Evolutionary conservation across 2,329 filamentous ascomycete species (phyloP), one percentile per base, ranked within the genome.

Genomic region (Fusarium incarnatum): DNA sequence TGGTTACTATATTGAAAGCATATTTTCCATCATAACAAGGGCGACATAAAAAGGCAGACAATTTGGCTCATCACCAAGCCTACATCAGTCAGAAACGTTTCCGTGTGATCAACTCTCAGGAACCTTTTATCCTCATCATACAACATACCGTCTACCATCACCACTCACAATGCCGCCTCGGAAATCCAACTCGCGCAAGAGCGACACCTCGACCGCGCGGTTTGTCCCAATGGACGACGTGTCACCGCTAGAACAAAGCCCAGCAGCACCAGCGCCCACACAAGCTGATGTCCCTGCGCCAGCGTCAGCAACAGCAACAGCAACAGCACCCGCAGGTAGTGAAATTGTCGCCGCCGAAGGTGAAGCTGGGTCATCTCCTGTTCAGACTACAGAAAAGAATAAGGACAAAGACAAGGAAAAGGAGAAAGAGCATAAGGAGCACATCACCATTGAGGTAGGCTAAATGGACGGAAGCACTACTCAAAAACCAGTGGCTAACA

Each of bases 391-490:
- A 8, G 73, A 83, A 20, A 78, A 79, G 49, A 80, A 74, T 32
- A 72, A 75, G 47, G 67, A 72, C 2, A 79, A 79, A n/a, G 79
- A 61, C 10, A 79, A 79, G 63, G 71, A 73, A 34, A 49, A 49
- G 30, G 63, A 65, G 6, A 78, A 78, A 22, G 79, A 60, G 79
- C 57, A 77, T 41, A 79, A 79, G 27, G 78, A 56, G 78, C 67
- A 77, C 41, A 73, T 86, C 3, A 81, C 83, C 2, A 88, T 90
- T 23, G 88, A 90, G 82, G 87, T 88, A 77, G 50, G 57, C n/a
- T 12, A 16, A 56, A 40, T n/a, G 22, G 15, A 41, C 13, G 32
- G 45, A 25, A 18, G 13, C 45, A 23, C 20, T 22, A 20, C 41
- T 23, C 25, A 41, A 20, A 37, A 16, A 40, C 15, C 15, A 59